phyloP scores from a whole-genome alignment of 1,284 basidiomycete genomes.

The Tilletia horrida region DNA sequence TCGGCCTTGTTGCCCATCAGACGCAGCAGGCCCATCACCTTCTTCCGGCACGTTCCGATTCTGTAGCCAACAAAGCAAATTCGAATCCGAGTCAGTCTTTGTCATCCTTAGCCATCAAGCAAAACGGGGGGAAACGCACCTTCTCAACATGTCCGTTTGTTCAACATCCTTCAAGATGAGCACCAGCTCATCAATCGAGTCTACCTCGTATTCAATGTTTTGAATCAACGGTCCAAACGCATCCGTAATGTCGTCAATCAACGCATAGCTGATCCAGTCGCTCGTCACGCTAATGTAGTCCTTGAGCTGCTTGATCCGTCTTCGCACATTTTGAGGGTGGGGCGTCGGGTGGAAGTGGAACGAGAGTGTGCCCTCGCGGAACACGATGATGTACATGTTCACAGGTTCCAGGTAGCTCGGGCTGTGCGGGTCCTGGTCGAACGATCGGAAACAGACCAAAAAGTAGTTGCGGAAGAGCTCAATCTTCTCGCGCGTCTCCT shows the following conservation, averaged over 20 bases:
- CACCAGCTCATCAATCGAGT: slow-evolving; percentile 96
- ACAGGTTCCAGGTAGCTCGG: slow-evolving; percentile 95
- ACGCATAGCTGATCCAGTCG: slow-evolving; percentile 99
- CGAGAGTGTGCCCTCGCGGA: slow-evolving; percentile 92
- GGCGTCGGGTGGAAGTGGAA: slow-evolving; percentile 98
- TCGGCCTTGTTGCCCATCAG: slow-evolving; percentile 99
- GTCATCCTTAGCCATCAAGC: too few relatives aligned
- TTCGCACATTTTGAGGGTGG: slow-evolving; percentile 93
- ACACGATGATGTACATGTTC: slow-evolving; percentile 99
- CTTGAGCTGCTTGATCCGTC: slow-evolving; percentile 97
- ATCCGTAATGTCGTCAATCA: slow-evolving; percentile 99
- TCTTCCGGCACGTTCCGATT: slow-evolving; percentile 97
- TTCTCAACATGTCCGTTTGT: slow-evolving; percentile 72
- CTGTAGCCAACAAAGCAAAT: slow-evolving; percentile 57
- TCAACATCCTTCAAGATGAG: slow-evolving; percentile 85
- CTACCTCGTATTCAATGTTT: slow-evolving; percentile 98
- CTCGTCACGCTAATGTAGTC: slow-evolving; percentile 99
- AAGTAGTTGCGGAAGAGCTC: slow-evolving; percentile 99
- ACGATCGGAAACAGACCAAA: slow-evolving; percentile 97
- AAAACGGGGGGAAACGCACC: slow-evolving; percentile 2
- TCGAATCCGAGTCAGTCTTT: too few relatives aligned
- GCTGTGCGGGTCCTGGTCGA: slow-evolving; percentile 97
- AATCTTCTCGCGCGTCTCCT: slow-evolving; percentile 99
- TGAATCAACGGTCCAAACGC: slow-evolving; percentile 98
- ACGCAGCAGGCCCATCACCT: slow-evolving; percentile 91